Conservation (phyloP, 176 grass and related monocot genomes). For the Secale cereale region DNA sequence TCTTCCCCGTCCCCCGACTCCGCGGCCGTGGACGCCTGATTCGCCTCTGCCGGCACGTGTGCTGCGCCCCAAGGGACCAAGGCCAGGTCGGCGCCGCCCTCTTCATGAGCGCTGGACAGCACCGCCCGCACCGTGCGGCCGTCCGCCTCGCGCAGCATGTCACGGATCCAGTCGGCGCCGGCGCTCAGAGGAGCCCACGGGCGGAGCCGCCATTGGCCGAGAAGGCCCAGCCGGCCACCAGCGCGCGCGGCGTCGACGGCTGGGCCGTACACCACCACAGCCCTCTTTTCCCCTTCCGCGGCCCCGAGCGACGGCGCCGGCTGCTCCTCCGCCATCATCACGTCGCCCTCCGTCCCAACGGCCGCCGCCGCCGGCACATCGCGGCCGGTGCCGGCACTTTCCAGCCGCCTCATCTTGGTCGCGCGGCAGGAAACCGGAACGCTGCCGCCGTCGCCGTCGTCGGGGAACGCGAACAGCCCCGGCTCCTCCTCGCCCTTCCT, state of each 20-base stretch:
- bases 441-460: background rate
- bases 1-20: background rate
- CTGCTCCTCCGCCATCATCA: constrained; percentile 13
- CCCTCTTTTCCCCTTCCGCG: background rate
- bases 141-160: constrained; percentile 36
- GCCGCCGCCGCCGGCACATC: background rate
- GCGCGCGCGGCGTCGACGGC: background rate
- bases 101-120: background rate
- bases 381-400: background rate
- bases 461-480: background rate
- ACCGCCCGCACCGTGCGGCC: constrained; percentile 28
- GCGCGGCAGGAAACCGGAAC: constrained; percentile 22
- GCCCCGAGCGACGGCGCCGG: background rate
- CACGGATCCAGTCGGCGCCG: constrained; percentile 8
- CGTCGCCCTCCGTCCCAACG: background rate
- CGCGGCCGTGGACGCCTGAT: background rate
- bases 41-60: background rate
- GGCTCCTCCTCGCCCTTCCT: constrained; percentile 36
- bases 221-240: background rate
- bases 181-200: background rate
- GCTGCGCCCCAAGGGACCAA: constrained; percentile 28
- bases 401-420: constrained; percentile 43
- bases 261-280: constrained; percentile 1
- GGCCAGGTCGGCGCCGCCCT: constrained; percentile 3
- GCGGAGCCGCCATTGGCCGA: background rate